These are phyloP conservation scores for Epichloe amarillans DNA, from an alignment of 2,329 filamentous ascomycete genomes.

Conservation along the genomic window DNA sequence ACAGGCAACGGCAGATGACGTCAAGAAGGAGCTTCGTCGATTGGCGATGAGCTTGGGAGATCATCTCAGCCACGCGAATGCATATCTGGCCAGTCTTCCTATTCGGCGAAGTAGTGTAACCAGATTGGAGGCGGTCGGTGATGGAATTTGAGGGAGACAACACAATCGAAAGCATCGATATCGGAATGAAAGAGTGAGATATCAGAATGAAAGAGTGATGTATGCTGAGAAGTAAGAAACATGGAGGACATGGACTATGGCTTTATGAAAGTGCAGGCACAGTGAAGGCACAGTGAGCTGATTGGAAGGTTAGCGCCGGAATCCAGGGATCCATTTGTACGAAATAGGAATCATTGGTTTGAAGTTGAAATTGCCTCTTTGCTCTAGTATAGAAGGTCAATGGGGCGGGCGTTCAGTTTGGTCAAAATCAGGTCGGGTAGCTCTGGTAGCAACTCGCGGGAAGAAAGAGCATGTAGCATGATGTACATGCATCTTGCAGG, in stretches of 20 bases:
- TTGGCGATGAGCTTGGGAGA: slow-evolving; percentile 36
- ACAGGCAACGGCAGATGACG: slow-evolving; percentile 35
- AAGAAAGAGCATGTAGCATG: not conserved
- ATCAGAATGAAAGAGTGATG: not conserved
- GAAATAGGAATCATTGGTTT: not conserved
- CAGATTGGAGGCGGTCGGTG: slow-evolving; percentile 8
- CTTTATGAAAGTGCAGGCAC: not conserved
- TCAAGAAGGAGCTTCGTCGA: slow-evolving; percentile 36
- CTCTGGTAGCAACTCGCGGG: not conserved
- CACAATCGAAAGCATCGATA: too few relatives aligned
- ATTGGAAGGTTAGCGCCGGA: not conserved
- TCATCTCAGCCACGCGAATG: slow-evolving; percentile 32
- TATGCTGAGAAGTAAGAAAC: not conserved
- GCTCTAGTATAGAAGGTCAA: too few relatives aligned
- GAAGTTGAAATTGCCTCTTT: not conserved
- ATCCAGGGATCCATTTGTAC: not conserved
- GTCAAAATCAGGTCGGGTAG: not conserved
- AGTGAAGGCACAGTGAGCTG: not conserved
- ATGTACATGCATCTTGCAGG: not conserved
- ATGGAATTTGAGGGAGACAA: not conserved
- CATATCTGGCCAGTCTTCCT: slow-evolving; percentile 28
- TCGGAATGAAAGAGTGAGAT: not conserved
- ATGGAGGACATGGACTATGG: not conserved
- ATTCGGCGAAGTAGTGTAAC: slow-evolving; percentile 21
- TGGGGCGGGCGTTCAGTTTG: not conserved